These are phyloP conservation scores for Jatropha multifida DNA, from an alignment of 441 rosid species.

Conservation along the genomic window DNA sequence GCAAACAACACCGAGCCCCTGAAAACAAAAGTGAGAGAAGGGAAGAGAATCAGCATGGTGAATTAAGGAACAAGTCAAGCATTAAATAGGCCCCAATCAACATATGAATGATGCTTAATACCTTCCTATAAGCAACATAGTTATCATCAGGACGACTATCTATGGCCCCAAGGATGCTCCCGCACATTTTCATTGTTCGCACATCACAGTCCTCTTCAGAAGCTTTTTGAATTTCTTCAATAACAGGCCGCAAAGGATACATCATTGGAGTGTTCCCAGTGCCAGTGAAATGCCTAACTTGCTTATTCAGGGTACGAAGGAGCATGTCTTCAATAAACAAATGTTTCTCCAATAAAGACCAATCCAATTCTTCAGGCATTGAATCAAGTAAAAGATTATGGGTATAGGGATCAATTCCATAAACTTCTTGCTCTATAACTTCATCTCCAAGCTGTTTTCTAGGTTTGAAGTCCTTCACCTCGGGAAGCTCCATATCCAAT, in stretches of 20 bases:
- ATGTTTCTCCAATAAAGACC: slow-evolving; percentile 81
- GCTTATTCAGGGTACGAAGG: slow-evolving; percentile 80
- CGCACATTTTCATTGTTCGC: slow-evolving; percentile 69
- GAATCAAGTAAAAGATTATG: slow-evolving; percentile 98
- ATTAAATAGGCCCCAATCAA: background rate
- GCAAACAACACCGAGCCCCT: slow-evolving; percentile 99
- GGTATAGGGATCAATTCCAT: slow-evolving; percentile 98
- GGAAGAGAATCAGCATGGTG: slow-evolving; percentile 19
- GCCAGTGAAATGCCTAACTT: slow-evolving; percentile 87
- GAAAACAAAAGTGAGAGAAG: slow-evolving; percentile 16
- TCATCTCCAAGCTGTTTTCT: slow-evolving; percentile 88
- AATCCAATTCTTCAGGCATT: slow-evolving; percentile 90
- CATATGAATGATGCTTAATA: slow-evolving; percentile 26
- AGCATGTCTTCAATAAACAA: slow-evolving; percentile 85
- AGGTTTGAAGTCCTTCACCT: slow-evolving; percentile 95
- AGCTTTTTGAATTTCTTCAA: slow-evolving; percentile 77
- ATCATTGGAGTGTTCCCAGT: slow-evolving; percentile 92
- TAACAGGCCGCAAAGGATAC: slow-evolving; percentile 72
- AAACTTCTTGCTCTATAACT: slow-evolving; percentile 98
- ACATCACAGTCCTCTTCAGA: slow-evolving; percentile 73
- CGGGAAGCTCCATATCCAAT: slow-evolving; percentile 99
- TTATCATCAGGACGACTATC: slow-evolving; percentile 90
- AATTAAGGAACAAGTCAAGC: slow-evolving; percentile 8
- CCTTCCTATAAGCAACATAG: slow-evolving; percentile 99
- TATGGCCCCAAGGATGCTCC: slow-evolving; percentile 79